These are phyloP conservation scores for Colletotrichum phormii DNA, from an alignment of 2,329 filamentous ascomycete genomes.

Conservation along the genomic window DNA sequence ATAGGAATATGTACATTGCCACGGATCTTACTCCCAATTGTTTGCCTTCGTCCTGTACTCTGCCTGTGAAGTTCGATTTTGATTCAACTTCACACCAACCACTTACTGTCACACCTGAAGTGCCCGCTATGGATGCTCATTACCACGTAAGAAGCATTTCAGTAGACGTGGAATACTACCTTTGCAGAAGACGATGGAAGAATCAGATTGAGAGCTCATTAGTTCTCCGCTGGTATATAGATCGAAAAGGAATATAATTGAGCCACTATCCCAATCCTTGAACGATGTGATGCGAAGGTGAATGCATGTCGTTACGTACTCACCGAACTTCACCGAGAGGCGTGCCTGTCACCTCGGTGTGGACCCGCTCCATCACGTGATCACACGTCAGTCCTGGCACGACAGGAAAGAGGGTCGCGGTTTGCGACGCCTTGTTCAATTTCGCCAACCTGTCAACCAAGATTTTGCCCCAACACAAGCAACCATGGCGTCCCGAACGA, in stretches of 20 bases:
- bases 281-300: constrained; percentile 39
- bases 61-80: constrained; percentile 47
- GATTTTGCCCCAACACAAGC: not conserved
- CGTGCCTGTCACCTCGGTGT: not conserved
- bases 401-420: constrained; percentile 6
- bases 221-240: too few relatives aligned
- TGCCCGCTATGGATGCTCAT: too few relatives aligned
- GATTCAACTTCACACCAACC: constrained; percentile 43
- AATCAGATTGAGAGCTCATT: too few relatives aligned
- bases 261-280: constrained; percentile 41
- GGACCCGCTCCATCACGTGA: not conserved
- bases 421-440: not conserved
- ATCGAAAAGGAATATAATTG: too few relatives aligned
- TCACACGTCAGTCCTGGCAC: not conserved
- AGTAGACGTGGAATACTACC: too few relatives aligned
- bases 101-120: too few relatives aligned
- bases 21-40: too few relatives aligned
- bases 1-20: not conserved
- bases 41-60: too few relatives aligned
- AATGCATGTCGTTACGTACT: not conserved
- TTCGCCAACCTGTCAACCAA: not conserved
- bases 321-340: not conserved
- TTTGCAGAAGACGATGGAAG: too few relatives aligned
- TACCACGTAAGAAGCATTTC: too few relatives aligned
- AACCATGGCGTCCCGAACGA: constrained; percentile 35